phyloP scores from a whole-genome alignment of 2,329 filamentous ascomycete species.

The Allantophomopsis lycopodina region DNA sequence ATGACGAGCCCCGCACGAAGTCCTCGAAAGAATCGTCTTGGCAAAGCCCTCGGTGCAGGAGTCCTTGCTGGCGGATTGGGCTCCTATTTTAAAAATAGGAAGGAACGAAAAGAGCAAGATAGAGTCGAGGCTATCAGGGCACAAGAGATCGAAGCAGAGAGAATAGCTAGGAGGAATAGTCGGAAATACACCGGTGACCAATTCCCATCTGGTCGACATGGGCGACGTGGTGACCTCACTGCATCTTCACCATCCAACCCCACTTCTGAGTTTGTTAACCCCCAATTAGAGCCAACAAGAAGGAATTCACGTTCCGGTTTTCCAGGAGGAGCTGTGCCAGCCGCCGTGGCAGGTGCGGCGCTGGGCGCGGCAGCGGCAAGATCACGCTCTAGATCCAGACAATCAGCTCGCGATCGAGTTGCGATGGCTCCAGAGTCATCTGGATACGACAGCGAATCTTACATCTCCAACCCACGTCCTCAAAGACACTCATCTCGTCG shows the following conservation, averaged over 20 bases:
- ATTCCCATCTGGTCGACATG: conserved; percentile 28
- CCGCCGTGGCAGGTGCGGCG: conserved; percentile 15
- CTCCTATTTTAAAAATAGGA: conserved; percentile 46
- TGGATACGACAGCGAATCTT: conserved; percentile 30
- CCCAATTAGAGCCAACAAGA: conserved; percentile 21
- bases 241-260: conserved; percentile 14
- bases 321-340: conserved; percentile 25
- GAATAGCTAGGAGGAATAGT: conserved; percentile 36
- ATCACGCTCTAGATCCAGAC: conserved; percentile 24
- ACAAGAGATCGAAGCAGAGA: conserved; percentile 38
- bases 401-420: conserved; percentile 20
- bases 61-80: conserved; percentile 57
- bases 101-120: conserved; percentile 35
- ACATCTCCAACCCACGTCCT: conserved; percentile 25
- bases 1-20: conserved; percentile 43
- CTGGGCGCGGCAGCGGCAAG: conserved; percentile 4
- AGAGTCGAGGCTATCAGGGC: conserved; percentile 29
- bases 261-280: conserved; percentile 14
- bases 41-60: conserved; percentile 31
- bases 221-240: conserved; percentile 7
- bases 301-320: no score
- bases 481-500: conserved; percentile 29
- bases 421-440: conserved; percentile 40
- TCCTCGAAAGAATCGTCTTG: conserved; percentile 27
- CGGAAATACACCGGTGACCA: conserved; percentile 58